Evolutionary conservation across 164 flowering plant species (phyloP), one percentile per base, ranked within the genome.

Genomic region (Umbellularia californica): DNA sequence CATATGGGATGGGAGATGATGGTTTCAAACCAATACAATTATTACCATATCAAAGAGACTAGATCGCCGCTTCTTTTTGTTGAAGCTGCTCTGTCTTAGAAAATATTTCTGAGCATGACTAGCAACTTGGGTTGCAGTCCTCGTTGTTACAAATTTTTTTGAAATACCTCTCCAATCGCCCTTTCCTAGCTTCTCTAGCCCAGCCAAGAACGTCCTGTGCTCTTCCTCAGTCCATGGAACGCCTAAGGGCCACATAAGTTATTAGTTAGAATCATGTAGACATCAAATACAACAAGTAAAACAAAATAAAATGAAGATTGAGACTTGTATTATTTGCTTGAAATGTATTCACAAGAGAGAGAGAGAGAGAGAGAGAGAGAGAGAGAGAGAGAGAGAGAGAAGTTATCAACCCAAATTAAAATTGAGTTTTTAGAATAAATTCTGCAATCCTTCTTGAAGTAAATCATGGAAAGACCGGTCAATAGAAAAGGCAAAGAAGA

Each of bases 151-250:
- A 78, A 82, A 93, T 70, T 82, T 87, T 72, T 85, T 89, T 20
- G 98, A 88, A 72, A 93, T 92, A 5, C 97, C 98, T 70, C 94
- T 92, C 98, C 98, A 93, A 52, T 93, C 96, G 58, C 98, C 98
- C 74, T 87, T 93, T 17, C 98, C 98, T 5, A 91, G 86, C 77
- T 82, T 90, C 79, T 92, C 90, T 0, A 93, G 88, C 72, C 98
- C 98, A 0, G 81, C 69, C 23, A 93, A 80, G 71, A 93, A 93
- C 64, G 74, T 80, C 63, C 84, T 73, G 79, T 93, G 98, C 81
- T 93, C 98, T 74, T 87, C 92, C 76, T 87, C 97, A 68, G 95
- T 90, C 98, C 98, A 93, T 30, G 95, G 88, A 68, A 87, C 89
- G 73, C 97, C 98, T 93, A 74, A 67, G 3, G 14, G 14, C 58